A percentile compares a stretch with the other conserved stretches of the same genome.
Evolutionary conservation across 768 basidiomycete species (phyloP).

Genomic region (Lactarius evosmus): DNA sequence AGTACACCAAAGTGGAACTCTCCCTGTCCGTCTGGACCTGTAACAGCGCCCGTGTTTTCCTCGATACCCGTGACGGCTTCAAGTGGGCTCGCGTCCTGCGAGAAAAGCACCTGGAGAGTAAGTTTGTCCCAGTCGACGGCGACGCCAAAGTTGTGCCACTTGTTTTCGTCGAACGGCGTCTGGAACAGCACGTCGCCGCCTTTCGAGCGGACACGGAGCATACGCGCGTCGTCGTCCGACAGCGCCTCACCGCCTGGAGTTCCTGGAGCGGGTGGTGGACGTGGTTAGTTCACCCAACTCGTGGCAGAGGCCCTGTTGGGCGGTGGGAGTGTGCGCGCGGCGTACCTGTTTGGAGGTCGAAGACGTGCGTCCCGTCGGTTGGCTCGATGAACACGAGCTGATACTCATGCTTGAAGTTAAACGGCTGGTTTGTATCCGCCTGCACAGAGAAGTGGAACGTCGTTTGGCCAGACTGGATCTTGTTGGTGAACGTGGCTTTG

Average conservation of each 20-base stretch:
- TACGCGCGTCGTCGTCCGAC: slow-evolving; percentile 44
- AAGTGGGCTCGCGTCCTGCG: slow-evolving; percentile 40
- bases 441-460: slow-evolving; percentile 52
- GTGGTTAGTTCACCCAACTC: not conserved
- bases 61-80: slow-evolving; percentile 42
- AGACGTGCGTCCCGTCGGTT: slow-evolving; percentile 56
- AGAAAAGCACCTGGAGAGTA: slow-evolving; percentile 53
- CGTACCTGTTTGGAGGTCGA: slow-evolving; percentile 43
- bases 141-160: slow-evolving; percentile 62
- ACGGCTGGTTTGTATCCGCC: slow-evolving; percentile 38
- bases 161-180: slow-evolving; percentile 41
- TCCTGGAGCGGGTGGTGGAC: slow-evolving; percentile 36
- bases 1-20: slow-evolving; percentile 61
- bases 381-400: slow-evolving; percentile 64
- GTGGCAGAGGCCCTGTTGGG: too few species aligned
- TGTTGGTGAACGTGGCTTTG: slow-evolving; percentile 34
- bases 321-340: not conserved
- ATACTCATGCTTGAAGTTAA: slow-evolving; percentile 59
- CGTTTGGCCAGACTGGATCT: slow-evolving; percentile 44
- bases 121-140: slow-evolving; percentile 52
- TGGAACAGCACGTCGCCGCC: slow-evolving; percentile 49
- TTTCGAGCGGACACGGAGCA: slow-evolving; percentile 56
- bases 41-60: slow-evolving; percentile 41
- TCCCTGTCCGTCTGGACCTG: slow-evolving; percentile 48
- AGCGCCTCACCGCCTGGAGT: slow-evolving; percentile 56